Base-by-base conservation (phyloP, 805 yeast species). In the Starmerella kuoi region DNA sequence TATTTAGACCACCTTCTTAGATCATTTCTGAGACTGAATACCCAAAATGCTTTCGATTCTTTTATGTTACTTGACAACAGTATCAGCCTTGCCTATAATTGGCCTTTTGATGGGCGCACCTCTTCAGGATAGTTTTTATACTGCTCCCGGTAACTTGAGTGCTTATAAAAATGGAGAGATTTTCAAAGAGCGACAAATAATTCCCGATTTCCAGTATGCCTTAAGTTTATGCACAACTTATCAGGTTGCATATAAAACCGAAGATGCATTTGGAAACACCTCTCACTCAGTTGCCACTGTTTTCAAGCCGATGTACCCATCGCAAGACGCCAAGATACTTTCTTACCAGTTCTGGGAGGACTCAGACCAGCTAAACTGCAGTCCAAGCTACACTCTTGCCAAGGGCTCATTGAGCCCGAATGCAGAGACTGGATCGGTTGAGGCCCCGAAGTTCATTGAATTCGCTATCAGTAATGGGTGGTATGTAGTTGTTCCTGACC, bases 311-410 rank as follows among this genome's bases (percentile, higher is more conserved):
- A 11, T 18, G 12, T 26, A 28, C 28, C 47, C 49, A 15, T 23
- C 18, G 15, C 11, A 38, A 20, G 35, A 42, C 18, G 24, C 35
- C 15, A 47, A 46, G 33, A 22, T 36, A 7, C 22, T 54, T 5
- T 54, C 59, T n/a, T 55, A 53, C 45, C 60, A 55, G 46, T 25
- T 46, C 35, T 47, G 54, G 35, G 59, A 57, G 35, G 61, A 57
- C 39, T 45, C 59, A 6, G 45, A 50, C 15, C 48, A 44, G 37
- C 35, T 52, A 25, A 48, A 49, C 27, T 56, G 60, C 42, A 53
- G 55, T 17, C 61, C 61, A 5, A 53, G 58, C 4, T 56, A 51
- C 38, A 36, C 48, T 12, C 23, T 55, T 36, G 51, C 40, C 31
- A 40, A 24, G 8, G 38, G 31, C 8, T 5, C 26, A 4, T 37